These are phyloP conservation scores for Ochromonas danica DNA, from an alignment of 108 stramenopile genomes.

Conservation along the genomic window DNA sequence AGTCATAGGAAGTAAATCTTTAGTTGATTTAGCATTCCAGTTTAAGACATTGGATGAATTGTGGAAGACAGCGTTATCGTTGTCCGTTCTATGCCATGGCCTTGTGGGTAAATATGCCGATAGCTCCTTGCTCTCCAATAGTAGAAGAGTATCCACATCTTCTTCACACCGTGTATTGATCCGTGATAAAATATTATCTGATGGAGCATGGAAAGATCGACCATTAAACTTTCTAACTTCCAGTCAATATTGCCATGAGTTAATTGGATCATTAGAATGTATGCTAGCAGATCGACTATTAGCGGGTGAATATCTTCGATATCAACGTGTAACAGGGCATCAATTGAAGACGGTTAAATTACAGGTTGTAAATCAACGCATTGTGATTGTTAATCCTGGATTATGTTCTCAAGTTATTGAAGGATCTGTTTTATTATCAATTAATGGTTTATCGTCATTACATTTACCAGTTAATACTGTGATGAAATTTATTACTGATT, in stretches of 20 bases:
- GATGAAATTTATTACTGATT: conserved; percentile 3
- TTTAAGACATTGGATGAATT: neutral
- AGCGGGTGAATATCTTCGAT: neutral
- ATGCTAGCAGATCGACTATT: neutral
- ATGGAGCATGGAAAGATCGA: too few relatives aligned
- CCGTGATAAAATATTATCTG: neutral
- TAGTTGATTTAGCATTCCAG: neutral
- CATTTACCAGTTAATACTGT: neutral
- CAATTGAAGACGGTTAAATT: neutral
- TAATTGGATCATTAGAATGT: too few relatives aligned
- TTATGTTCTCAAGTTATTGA: neutral
- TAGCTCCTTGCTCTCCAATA: neutral
- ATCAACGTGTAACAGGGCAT: neutral
- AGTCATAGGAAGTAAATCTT: neutral
- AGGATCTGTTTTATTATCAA: conserved; percentile 17
- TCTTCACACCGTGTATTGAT: neutral
- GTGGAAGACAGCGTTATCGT: neutral
- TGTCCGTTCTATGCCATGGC: too few relatives aligned
- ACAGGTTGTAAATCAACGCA: neutral
- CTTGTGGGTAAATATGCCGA: too few relatives aligned
- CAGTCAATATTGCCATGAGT: too few relatives aligned
- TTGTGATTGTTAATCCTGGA: neutral
- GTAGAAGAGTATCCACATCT: neutral
- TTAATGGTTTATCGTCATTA: conserved; percentile 4
- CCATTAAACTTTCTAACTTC: too few relatives aligned